Percentiles rank a stretch among this genome's conserved stretches.
Evolutionary conservation across 2,329 filamentous ascomycete species (phyloP).

Genomic region (Cordyceps cateniannulata): DNA sequence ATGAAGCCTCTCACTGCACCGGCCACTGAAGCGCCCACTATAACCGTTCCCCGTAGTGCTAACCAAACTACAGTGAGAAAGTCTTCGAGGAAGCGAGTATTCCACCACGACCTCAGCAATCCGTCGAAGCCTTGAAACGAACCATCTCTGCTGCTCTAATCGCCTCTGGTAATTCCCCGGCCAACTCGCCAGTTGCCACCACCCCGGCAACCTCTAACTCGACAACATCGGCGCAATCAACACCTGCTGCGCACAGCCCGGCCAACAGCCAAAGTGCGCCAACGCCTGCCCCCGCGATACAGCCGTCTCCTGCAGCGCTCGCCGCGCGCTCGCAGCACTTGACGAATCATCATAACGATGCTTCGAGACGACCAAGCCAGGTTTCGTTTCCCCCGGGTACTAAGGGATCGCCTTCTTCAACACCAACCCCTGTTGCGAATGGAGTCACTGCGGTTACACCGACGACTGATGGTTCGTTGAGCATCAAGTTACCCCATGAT

Average conservation of each 20-base stretch:
- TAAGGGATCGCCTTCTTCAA: conserved; percentile 21
- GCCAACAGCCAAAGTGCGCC: conserved; percentile 2
- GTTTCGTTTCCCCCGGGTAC: conserved; percentile 27
- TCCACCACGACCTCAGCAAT: conserved; percentile 40
- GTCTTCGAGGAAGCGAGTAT: conserved; percentile 47
- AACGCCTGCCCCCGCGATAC: not conserved
- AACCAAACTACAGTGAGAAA: conserved; percentile 25
- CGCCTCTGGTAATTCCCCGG: not conserved
- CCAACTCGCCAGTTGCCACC: not conserved
- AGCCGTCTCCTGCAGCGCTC: not conserved
- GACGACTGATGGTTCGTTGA: conserved; percentile 15
- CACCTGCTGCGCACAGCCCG: not conserved
- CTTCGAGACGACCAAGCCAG: conserved; percentile 19
- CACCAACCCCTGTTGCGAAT: conserved; percentile 1
- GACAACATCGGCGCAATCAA: not conserved
- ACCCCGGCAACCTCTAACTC: conserved; percentile 1
- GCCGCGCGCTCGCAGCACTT: not conserved
- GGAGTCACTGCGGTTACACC: not conserved
- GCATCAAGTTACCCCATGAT: conserved; percentile 31
- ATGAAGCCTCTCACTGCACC: conserved; percentile 10
- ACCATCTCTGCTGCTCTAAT: conserved; percentile 20
- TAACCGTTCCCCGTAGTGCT: not conserved
- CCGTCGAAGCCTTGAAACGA: conserved; percentile 37
- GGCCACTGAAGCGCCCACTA: conserved; percentile 9
- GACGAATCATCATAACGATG: not conserved